Evolutionary conservation across 2,329 filamentous ascomycete species (phyloP).

Genomic region (Hansfordia pulvinata): DNA sequence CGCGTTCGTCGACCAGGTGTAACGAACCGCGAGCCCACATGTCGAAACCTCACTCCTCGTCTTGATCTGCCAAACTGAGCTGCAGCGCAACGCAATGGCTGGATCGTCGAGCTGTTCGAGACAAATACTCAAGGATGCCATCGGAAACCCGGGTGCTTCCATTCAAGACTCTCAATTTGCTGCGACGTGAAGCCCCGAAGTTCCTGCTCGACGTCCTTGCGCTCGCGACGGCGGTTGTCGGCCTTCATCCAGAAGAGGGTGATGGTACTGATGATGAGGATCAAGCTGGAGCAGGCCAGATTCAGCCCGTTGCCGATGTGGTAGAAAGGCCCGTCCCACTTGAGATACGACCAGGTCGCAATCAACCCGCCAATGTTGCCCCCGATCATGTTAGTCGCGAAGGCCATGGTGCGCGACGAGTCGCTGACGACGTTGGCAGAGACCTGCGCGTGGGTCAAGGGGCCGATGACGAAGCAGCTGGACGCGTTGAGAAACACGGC

Average conservation of each 20-base stretch:
- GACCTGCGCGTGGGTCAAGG: slow-evolving; percentile 53
- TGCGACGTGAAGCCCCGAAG: slow-evolving; percentile 32
- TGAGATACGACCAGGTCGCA: slow-evolving; percentile 1
- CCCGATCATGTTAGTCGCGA: slow-evolving; percentile 1
- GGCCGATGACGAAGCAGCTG: slow-evolving; percentile 49
- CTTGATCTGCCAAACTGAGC: no score
- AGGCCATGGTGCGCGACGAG: slow-evolving; percentile 1
- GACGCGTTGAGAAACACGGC: slow-evolving; percentile 57
- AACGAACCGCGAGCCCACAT: no score
- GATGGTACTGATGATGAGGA: slow-evolving; percentile 31
- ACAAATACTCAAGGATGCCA: slow-evolving; percentile 37
- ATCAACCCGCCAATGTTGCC: slow-evolving; percentile 1
- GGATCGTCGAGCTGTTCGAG: no score
- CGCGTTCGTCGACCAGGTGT: no score
- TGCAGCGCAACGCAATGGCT: no score
- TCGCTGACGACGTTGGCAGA: slow-evolving; percentile 17
- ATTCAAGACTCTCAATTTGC: slow-evolving; percentile 43
- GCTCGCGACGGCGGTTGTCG: slow-evolving; percentile 43
- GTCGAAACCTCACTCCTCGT: no score
- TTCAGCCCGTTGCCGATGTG: slow-evolving; percentile 28
- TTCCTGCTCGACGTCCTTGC: slow-evolving; percentile 34
- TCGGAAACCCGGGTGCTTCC: slow-evolving; percentile 46
- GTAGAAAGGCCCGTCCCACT: slow-evolving; percentile 1
- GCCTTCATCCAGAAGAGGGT: slow-evolving; percentile 44
- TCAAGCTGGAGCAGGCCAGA: slow-evolving; percentile 38